Percentiles rank a stretch among this genome's conserved stretches.
Evolutionary conservation across 2,329 filamentous ascomycete genomes (phyloP).

Genomic region (Alternaria ethzedia): DNA sequence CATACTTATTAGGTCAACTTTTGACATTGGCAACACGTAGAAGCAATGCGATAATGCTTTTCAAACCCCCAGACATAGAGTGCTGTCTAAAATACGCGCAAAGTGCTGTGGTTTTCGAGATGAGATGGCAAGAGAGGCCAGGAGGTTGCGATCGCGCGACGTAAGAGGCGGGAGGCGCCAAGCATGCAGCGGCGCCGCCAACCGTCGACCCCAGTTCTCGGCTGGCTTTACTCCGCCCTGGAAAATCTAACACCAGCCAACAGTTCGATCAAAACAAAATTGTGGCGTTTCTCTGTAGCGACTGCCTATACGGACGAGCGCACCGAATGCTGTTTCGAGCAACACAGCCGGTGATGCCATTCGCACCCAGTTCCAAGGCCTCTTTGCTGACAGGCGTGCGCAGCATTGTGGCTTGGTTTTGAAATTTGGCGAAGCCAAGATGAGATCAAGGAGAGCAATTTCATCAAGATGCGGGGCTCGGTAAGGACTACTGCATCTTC

Average conservation of each 20-base stretch:
- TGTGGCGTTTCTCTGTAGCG: constrained; percentile 7
- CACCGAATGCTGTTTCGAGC: constrained; percentile 17
- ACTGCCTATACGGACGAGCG: constrained; percentile 7
- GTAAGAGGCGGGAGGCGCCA: constrained; percentile 19
- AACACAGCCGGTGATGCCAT: constrained; percentile 14
- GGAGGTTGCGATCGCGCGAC: constrained; percentile 18
- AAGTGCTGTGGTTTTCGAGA: neutral
- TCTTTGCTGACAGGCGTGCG: neutral
- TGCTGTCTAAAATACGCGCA: neutral
- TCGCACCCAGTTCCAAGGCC: neutral
- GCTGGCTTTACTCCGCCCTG: constrained; percentile 9
- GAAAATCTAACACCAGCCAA: neutral
- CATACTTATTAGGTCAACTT: neutral
- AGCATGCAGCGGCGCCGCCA: constrained; percentile 10
- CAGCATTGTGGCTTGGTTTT: neutral
- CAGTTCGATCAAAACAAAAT: neutral
- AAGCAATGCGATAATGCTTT: neutral
- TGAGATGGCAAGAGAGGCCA: neutral
- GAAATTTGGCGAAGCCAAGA: neutral
- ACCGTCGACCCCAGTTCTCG: constrained; percentile 18
- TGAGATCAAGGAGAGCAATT: neutral
- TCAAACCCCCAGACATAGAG: neutral
- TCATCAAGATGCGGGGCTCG: neutral
- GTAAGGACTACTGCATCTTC: neutral
- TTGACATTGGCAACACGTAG: neutral